Evolutionary conservation across 2,329 filamentous ascomycete species (phyloP).

Genomic region (Talaromyces sp.): DNA sequence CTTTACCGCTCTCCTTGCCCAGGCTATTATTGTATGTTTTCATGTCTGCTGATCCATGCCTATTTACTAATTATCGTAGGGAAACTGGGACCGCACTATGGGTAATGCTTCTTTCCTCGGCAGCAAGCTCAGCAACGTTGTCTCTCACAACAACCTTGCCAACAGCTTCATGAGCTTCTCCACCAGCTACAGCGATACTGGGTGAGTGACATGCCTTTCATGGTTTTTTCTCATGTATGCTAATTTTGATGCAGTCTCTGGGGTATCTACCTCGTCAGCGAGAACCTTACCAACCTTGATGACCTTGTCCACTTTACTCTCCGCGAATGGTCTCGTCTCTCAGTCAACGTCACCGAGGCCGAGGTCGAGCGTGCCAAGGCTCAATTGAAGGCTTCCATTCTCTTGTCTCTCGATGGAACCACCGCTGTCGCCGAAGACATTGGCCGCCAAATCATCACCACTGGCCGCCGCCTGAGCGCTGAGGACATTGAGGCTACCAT

Average conservation of each 20-base stretch:
- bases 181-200: constrained; percentile 98
- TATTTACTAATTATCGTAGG: constrained; percentile 34
- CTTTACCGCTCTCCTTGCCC: constrained; percentile 94
- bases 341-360: constrained; percentile 78
- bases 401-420: constrained; percentile 94
- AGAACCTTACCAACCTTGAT: constrained; percentile 81
- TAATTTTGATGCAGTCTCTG: constrained; percentile 67
- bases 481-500: constrained; percentile 94
- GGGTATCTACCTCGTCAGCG: constrained; percentile 98
- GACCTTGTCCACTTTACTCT: constrained; percentile 98
- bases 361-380: constrained; percentile 98
- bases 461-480: constrained; percentile 83
- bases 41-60: neutral
- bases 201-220: constrained; percentile 58
- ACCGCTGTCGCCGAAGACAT: constrained; percentile 98
- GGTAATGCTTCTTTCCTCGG: constrained; percentile 96
- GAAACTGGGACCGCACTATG: constrained; percentile 99
- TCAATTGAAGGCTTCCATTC: constrained; percentile 96
- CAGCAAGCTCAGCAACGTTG: constrained; percentile 93
- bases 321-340: constrained; percentile 95
- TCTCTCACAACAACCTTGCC: constrained; percentile 91
- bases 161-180: constrained; percentile 99
- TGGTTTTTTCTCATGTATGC: neutral
- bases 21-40: constrained; percentile 71
- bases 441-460: constrained; percentile 96